Evolutionary conservation across 2,329 filamentous ascomycete genomes (phyloP).

Genomic region (Tolypocladium guangdongense): DNA sequence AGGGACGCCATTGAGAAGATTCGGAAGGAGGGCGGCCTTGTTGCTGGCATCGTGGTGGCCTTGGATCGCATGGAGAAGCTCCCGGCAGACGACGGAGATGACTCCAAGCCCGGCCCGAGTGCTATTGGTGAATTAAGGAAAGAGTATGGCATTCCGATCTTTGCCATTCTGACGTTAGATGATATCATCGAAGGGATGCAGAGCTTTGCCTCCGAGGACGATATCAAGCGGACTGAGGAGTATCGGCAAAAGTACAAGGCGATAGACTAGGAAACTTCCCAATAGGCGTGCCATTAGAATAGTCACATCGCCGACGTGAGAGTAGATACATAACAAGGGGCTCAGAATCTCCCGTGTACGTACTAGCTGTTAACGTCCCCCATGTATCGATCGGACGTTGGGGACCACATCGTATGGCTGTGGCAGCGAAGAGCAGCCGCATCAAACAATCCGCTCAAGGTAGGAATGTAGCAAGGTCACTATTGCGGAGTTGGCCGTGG

Average conservation of each 20-base stretch:
- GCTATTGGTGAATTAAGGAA: slow-evolving; percentile 78
- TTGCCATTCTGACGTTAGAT: slow-evolving; percentile 72
- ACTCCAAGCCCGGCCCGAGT: slow-evolving; percentile 59
- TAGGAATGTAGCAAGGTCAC: too few relatives aligned
- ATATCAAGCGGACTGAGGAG: slow-evolving; percentile 58
- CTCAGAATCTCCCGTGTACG: background rate
- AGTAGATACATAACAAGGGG: background rate
- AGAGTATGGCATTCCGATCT: slow-evolving; percentile 73
- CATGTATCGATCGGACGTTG: too few relatives aligned
- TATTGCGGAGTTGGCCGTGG: too few relatives aligned
- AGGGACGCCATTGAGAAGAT: slow-evolving; percentile 88
- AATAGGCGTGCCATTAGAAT: background rate
- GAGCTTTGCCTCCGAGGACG: slow-evolving; percentile 47
- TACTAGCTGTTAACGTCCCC: background rate
- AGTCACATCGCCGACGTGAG: background rate
- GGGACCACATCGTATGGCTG: too few relatives aligned
- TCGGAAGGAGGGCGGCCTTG: slow-evolving; percentile 67
- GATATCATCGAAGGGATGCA: slow-evolving; percentile 67
- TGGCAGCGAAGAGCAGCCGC: too few relatives aligned
- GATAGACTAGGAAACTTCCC: slow-evolving; percentile 30
- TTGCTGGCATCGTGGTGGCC: slow-evolving; percentile 81
- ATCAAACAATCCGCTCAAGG: too few relatives aligned
- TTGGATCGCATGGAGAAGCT: slow-evolving; percentile 82
- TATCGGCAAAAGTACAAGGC: slow-evolving; percentile 60
- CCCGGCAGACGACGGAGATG: slow-evolving; percentile 51